Base-by-base conservation (phyloP, 2,329 filamentous ascomycete genomes). In the Penicillium vulpinum region DNA sequence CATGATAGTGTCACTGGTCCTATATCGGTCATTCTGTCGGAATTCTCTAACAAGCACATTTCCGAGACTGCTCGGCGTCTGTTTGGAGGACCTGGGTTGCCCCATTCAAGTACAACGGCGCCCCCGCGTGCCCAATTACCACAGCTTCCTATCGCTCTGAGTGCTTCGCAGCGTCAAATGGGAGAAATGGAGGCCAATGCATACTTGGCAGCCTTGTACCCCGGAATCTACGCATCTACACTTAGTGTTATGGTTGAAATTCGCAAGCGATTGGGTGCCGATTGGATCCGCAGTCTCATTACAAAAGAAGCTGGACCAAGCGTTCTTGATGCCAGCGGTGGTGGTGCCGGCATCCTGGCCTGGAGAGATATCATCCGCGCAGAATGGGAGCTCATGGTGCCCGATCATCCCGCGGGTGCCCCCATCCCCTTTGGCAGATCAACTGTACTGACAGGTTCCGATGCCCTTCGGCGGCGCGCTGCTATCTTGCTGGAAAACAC, bases 401-500 rank as follows among this genome's bases (percentile, higher is more conserved):
- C 74, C n/a, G 70, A 73, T 44, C 69, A 72, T 24, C 68, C 73
- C 4, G 72, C 75, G 28, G 73, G 71, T 13, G 79, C 75, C 1
- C 70, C 74, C 0, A 71, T 79, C 5, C 71, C 74, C 24, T 67
- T 79, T 3, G 90, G 91, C 1, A 91, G 88, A 71, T 88, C 89
- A 52, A 92, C 91, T 0, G 92, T 96, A 1, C 77, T 97, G 3
- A 86, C 90, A 2, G 91, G 87, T 0, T 89, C 91, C 0, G 85
- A 91, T 60, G 78, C 85, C 2, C 79, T 99, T 28, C 86, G 92
- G 18, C 81, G 89, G 54, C 88, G 92, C 31, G 81, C 91, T 24
- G 91, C 91, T 62, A 81, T 80, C 18, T 84, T 97, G 61, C 78
- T 99, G 13, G 83, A 95, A 36, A 88, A 97, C 71, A 97, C 94